These are phyloP conservation scores for Isatis lusitanica DNA, from an alignment of 441 rosid species.

Conservation along the genomic window DNA sequence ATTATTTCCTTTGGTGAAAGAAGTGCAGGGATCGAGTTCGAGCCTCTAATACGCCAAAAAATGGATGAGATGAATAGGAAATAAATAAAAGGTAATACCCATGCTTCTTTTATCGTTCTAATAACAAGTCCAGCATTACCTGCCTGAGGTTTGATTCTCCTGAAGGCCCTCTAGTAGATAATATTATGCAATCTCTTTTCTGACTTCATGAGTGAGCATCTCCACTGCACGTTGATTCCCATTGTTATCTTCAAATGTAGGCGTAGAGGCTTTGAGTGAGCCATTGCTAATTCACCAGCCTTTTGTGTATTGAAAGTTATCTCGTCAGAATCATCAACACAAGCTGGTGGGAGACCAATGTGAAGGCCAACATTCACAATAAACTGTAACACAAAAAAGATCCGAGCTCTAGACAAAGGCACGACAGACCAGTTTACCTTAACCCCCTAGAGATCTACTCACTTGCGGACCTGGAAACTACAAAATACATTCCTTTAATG, in stretches of 20 bases:
- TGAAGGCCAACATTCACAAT: constrained; percentile 45
- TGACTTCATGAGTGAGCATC: constrained; percentile 70
- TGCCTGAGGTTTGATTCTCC: constrained; percentile 89
- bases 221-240: constrained; percentile 74
- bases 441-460: constrained; percentile 43
- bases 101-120: no score
- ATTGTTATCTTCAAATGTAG: constrained; percentile 86
- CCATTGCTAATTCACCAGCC: constrained; percentile 75
- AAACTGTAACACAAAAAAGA: no score
- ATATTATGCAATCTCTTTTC: constrained; percentile 66
- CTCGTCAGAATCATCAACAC: constrained; percentile 90
- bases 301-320: constrained; percentile 68
- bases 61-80: constrained; percentile 45
- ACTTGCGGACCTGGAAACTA: constrained; percentile 94
- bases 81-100: not conserved
- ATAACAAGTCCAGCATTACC: constrained; percentile 45
- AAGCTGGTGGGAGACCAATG: constrained; percentile 85
- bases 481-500: constrained; percentile 91
- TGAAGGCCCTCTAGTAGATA: constrained; percentile 62
- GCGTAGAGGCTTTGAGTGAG: constrained; percentile 93
- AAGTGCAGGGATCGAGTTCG: constrained; percentile 61
- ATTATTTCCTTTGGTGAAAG: constrained; percentile 61
- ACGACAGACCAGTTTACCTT: no score
- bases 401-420: not conserved
- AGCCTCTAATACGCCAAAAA: constrained; percentile 52